Conservation (phyloP, 1,139 yeast species). For the Yamadazyma siamensis region DNA sequence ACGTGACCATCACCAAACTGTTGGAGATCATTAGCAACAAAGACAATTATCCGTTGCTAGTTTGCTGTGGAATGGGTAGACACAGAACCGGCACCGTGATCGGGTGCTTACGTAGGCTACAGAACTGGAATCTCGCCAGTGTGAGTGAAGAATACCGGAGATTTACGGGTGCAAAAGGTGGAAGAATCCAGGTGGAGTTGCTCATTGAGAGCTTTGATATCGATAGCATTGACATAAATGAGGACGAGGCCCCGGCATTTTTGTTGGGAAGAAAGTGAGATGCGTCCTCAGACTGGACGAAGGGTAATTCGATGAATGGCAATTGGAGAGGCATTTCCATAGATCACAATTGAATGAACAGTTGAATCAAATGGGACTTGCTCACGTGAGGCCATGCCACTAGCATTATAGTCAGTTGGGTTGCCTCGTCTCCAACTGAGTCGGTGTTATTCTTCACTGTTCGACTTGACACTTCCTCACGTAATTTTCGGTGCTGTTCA, state of each 20-base stretch:
- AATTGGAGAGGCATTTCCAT: too few species aligned
- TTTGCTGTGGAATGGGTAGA: conserved; percentile 97
- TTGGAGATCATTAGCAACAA: conserved; percentile 69
- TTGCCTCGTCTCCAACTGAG: too few species aligned
- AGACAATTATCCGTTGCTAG: conserved; percentile 77
- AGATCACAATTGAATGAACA: too few species aligned
- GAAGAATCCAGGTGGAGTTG: conserved; percentile 85
- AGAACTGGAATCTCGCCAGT: conserved; percentile 94
- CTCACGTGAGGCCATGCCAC: too few species aligned
- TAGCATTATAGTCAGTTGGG: too few species aligned
- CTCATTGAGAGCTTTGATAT: conserved; percentile 83
- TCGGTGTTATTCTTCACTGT: too few species aligned
- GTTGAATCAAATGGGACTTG: too few species aligned
- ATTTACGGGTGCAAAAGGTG: conserved; percentile 90
- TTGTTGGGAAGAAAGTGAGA: conserved; percentile 5
- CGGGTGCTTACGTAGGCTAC: conserved; percentile 85
- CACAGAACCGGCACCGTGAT: conserved; percentile 95
- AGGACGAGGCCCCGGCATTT: conserved; percentile 13
- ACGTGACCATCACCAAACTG: conserved; percentile 74
- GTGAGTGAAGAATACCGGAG: conserved; percentile 92
- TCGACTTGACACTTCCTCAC: too few species aligned
- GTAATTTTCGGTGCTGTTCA: too few species aligned
- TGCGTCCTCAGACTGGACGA: too few species aligned
- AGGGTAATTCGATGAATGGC: too few species aligned
- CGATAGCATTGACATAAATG: conserved; percentile 47